Base-by-base conservation (phyloP, 768 basidiomycete genomes). In the Arthromyces matolae region DNA sequence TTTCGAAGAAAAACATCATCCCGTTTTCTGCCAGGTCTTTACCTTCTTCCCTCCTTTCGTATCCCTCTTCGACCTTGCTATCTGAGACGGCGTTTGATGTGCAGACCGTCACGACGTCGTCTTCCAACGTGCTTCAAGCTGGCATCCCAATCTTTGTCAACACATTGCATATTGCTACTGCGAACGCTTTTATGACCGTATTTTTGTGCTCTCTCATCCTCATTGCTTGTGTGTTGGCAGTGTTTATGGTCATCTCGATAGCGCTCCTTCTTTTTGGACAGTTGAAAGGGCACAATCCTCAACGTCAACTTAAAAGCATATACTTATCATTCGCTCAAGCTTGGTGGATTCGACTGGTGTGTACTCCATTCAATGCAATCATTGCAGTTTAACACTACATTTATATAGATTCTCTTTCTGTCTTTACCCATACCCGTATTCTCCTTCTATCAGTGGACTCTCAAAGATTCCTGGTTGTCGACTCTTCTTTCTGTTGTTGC, bases 121-220 rank as follows among this genome's bases (percentile, higher is more conserved):
- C 84, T 1, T 64, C 73, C 19, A 86, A 90, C 62, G 67, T 86
- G 28, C 77, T 94, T 16, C 71, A 86, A 53, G 85, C 87, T 16
- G 93, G 92, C 18, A 66, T 95, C 19, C 90, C 92, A 4, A 85
- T 89, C 25, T 94, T 84, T 57, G 82, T 81, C 52, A 92, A 86
- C 59, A 78, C 80, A 12, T 65, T 89, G 20, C 79, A 83, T 45
- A 86, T 97, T 49, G 82, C 87, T 8, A 86, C 84, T 0, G 86
- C 86, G 45, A 94, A 96, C 67, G 86, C 86, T 6, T 96, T 91
- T 69, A 87, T 89, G 78, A 93, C 91, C 4, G 69, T 84, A n/a
- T 94, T 96, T 65, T 68, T 94, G 35, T 71, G 79, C 38, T 71
- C 73, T 8, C 75, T 97, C 56, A 80, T 90, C 44, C 60, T 89